These are phyloP conservation scores for Boletus mariae DNA, from an alignment of 1,284 basidiomycete genomes.

Conservation along the genomic window DNA sequence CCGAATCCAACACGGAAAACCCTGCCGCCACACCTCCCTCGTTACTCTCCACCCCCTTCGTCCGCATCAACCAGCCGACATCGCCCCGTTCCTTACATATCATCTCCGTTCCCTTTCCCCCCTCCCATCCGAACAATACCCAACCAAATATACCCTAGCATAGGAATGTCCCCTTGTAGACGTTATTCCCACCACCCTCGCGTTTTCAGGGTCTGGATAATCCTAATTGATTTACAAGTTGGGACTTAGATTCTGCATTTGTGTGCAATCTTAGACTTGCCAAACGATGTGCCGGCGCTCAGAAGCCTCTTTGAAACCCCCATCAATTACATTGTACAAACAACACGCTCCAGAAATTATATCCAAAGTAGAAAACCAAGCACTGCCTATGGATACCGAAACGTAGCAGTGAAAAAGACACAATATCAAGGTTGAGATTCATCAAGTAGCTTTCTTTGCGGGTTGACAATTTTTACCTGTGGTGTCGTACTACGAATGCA, in stretches of 20 bases:
- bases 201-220: constrained; percentile 34
- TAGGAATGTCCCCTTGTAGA: constrained; percentile 85
- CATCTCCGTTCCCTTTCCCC: constrained; percentile 9
- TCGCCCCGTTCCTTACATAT: constrained; percentile 42
- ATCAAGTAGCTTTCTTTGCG: too few relatives aligned
- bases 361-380: too few relatives aligned
- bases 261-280: too few relatives aligned
- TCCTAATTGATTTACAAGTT: too few relatives aligned
- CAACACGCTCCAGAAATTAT: too few relatives aligned
- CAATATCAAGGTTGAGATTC: too few relatives aligned
- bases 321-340: too few relatives aligned
- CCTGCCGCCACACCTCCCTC: constrained; percentile 52
- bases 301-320: too few relatives aligned
- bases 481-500: not conserved
- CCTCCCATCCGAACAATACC: constrained; percentile 63
- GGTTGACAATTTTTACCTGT: not conserved
- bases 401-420: too few relatives aligned
- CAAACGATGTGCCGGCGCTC: too few relatives aligned
- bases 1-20: constrained; percentile 82
- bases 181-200: constrained; percentile 96
- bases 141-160: constrained; percentile 67
- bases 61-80: constrained; percentile 86
- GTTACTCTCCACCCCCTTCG: constrained; percentile 89
- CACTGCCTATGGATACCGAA: too few relatives aligned
- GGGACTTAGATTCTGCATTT: too few relatives aligned